Conservation (phyloP, 768 basidiomycete species). For the Kwoniella europaea region DNA sequence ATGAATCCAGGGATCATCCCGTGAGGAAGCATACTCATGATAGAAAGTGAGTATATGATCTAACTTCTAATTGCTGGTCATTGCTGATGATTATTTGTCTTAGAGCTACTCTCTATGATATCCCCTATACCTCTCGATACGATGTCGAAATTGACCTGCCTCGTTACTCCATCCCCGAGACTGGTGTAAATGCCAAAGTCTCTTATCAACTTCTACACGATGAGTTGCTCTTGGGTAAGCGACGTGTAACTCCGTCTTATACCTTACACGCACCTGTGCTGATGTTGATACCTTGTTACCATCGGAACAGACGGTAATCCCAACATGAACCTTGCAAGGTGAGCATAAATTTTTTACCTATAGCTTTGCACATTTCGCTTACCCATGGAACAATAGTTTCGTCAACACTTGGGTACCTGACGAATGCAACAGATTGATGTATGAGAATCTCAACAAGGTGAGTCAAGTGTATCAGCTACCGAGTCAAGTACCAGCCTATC, state of each 20-base stretch:
- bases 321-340: constrained; percentile 68
- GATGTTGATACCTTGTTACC: constrained; percentile 5
- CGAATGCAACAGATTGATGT: constrained; percentile 62
- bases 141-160: constrained; percentile 51
- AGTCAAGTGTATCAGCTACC: background rate
- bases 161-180: constrained; percentile 49
- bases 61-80: background rate
- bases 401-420: constrained; percentile 67
- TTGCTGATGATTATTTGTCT: background rate
- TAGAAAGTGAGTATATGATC: constrained; percentile 30
- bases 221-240: constrained; percentile 62
- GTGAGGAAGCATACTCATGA: constrained; percentile 47
- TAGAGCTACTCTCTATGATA: constrained; percentile 49
- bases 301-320: constrained; percentile 62
- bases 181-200: constrained; percentile 43
- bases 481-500: background rate
- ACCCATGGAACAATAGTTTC: constrained; percentile 55
- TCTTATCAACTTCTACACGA: constrained; percentile 63
- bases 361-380: background rate
- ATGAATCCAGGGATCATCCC: constrained; percentile 58
- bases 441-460: constrained; percentile 68
- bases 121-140: constrained; percentile 49
- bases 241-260: background rate
- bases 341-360: constrained; percentile 1
- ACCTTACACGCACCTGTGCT: background rate